Percentiles rank a stretch among this genome's conserved stretches.
These are phyloP conservation scores for Fusarium secorum DNA, from an alignment of 2,329 filamentous ascomycete species.

Conservation along the genomic window DNA sequence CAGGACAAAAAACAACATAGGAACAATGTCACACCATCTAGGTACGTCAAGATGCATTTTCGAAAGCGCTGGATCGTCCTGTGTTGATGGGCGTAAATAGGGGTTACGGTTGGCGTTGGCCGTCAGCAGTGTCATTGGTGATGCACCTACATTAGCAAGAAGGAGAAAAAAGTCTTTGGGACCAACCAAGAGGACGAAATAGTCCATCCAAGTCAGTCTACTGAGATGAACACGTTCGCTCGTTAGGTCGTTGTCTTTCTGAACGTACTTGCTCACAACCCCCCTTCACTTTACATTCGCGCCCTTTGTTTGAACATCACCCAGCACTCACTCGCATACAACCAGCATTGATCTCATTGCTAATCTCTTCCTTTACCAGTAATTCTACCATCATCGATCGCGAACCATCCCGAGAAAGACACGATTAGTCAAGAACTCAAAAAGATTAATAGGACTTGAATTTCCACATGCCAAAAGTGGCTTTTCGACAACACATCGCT, in stretches of 20 bases:
- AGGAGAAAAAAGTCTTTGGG: background rate
- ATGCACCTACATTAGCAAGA: background rate
- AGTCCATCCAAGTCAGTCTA: too few relatives aligned
- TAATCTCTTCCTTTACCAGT: background rate
- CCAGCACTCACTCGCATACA: background rate
- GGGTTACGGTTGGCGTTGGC: background rate
- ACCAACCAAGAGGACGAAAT: background rate
- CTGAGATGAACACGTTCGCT: background rate
- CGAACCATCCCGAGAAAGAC: background rate
- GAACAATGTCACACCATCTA: accelerated
- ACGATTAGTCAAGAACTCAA: background rate
- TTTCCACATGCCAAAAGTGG: constrained; percentile 21
- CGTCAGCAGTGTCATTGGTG: background rate
- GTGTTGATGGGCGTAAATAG: constrained; percentile 1
- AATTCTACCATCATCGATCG: background rate
- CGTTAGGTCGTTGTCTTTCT: background rate
- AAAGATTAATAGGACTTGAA: constrained; percentile 15
- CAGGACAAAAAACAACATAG: accelerated
- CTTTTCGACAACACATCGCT: constrained; percentile 21
- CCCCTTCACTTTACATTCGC: background rate
- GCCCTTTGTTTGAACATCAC: background rate
- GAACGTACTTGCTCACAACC: background rate
- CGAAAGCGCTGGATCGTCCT: background rate
- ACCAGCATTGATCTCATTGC: background rate
- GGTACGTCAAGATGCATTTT: background rate